phyloP scores from a whole-genome alignment of 2,329 filamentous ascomycete genomes.

The Orbilia javanica region DNA sequence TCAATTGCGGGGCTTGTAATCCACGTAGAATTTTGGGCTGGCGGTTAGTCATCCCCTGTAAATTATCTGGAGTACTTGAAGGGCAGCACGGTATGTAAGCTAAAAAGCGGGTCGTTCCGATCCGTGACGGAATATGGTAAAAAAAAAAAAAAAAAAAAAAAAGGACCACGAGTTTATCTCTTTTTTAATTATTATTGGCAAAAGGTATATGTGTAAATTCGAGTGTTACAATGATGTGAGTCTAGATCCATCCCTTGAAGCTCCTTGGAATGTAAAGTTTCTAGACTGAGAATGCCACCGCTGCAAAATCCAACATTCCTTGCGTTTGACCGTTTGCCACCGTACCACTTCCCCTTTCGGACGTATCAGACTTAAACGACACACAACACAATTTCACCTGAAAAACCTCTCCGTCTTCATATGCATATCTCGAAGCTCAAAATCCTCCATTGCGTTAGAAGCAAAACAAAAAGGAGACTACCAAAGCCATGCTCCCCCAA shows the following conservation, averaged over 20 bases:
- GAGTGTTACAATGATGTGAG: too few species aligned
- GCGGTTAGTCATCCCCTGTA: neutral
- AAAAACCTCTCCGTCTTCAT: slow-evolving; percentile 12
- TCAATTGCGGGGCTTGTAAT: too few species aligned
- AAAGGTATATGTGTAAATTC: too few species aligned
- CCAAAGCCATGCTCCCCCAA: slow-evolving; percentile 33
- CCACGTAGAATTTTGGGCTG: neutral
- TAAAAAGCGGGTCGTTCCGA: neutral
- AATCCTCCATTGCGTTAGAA: too few species aligned
- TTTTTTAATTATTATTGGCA: too few species aligned
- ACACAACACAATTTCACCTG: slow-evolving; percentile 7
- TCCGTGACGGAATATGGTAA: neutral
- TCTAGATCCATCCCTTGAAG: too few species aligned
- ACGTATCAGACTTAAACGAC: neutral
- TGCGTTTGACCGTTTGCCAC: neutral
- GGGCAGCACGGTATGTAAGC: neutral
- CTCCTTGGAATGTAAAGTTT: too few species aligned
- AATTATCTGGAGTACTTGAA: neutral
- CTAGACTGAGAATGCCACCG: too few species aligned
- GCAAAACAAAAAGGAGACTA: too few species aligned
- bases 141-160: neutral
- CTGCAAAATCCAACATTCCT: neutral
- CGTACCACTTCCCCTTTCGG: neutral
- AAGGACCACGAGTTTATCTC: too few species aligned
- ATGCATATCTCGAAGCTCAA: too few species aligned